Base-by-base conservation (phyloP, 2,329 filamentous ascomycete species). In the Bipolaris cookei region DNA sequence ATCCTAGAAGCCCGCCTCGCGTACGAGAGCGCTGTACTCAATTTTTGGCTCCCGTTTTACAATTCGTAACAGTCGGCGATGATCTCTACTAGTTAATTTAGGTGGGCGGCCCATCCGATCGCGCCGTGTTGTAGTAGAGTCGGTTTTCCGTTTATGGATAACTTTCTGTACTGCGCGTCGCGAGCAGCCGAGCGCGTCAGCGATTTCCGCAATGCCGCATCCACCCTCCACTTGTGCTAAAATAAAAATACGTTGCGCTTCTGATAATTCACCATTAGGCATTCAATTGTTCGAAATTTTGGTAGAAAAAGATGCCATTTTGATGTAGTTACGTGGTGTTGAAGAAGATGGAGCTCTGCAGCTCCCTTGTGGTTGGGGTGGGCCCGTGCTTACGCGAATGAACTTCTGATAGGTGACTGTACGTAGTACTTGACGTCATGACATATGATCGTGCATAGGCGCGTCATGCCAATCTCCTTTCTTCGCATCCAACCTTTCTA, bases 341-440 rank as follows among this genome's bases (percentile, higher is more conserved):
- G 13, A 32, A 28, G 25, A 23, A 14, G 14, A 13, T 11, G 14
- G 10, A 13, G 6, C 14, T 13, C 8, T 35, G 4, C 14, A 3
- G 10, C 6, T 6, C 6, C 13, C 14, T 11, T 6, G 32, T 13
- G 7, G 32, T 6, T 6, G 5, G 32, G 10, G 32, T 6, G 3
- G 32, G 32, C 5, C 32, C 32, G 32, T 35, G 32, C 32, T 13
- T 11, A 14, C 8, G 32, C 8, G 32, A 35, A 35, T 11, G 14
- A 14, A 35, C 32, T 35, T 35, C 14, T 35, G 32, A n/a, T n/a
- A n/a, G n/a, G n/a, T n/a, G n/a, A 18, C 13, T 32, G 37, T 16
- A n/a, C 18, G 13, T n/a, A 25, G 13, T 39, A 38, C 41, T 47
- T 57, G 50, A 54, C 50, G 54, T 57, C 54, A 57, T 30, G 50